A percentile compares a stretch with the other conserved stretches of the same genome.
phyloP scores from a whole-genome alignment of 768 basidiomycete species.

The Termitomyces heimii region DNA sequence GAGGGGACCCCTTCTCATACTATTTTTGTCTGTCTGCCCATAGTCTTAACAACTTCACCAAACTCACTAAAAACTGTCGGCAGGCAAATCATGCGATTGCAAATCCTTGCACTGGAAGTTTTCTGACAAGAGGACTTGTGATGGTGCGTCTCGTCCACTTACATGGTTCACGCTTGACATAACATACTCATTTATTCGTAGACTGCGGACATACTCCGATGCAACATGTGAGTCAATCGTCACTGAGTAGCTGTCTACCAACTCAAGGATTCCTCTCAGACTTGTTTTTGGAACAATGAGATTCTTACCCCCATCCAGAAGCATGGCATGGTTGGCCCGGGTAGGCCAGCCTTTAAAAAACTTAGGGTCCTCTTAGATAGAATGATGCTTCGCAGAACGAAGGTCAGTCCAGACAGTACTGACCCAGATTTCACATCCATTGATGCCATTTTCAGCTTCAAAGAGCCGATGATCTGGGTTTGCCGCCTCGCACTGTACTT shows the following conservation, averaged over 20 bases:
- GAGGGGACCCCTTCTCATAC: conserved; percentile 88
- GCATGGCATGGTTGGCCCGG: conserved; percentile 76
- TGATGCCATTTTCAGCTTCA: conserved; percentile 52
- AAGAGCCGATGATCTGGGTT: conserved; percentile 91
- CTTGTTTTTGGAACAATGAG: conserved; percentile 96
- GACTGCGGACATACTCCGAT: conserved; percentile 84
- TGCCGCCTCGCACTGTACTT: conserved; percentile 88
- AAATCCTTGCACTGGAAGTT: conserved; percentile 96
- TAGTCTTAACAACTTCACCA: background rate
- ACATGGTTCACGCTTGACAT: background rate
- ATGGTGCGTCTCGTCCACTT: conserved; percentile 42
- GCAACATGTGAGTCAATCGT: conserved; percentile 56
- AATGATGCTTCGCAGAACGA: conserved; percentile 94
- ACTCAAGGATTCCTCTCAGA: conserved; percentile 33
- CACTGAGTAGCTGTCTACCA: background rate
- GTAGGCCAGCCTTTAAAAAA: conserved; percentile 85
- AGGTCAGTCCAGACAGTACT: conserved; percentile 34
- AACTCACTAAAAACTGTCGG: background rate
- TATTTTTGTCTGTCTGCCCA: conserved; percentile 68
- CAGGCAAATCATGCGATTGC: conserved; percentile 88
- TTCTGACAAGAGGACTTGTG: conserved; percentile 74
- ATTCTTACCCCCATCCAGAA: conserved; percentile 96
- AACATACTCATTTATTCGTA: conserved; percentile 18
- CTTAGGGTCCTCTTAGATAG: conserved; percentile 82
- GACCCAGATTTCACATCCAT: background rate